Base-by-base conservation (phyloP, 306 rosid species). In the Crotalaria pallida region DNA sequence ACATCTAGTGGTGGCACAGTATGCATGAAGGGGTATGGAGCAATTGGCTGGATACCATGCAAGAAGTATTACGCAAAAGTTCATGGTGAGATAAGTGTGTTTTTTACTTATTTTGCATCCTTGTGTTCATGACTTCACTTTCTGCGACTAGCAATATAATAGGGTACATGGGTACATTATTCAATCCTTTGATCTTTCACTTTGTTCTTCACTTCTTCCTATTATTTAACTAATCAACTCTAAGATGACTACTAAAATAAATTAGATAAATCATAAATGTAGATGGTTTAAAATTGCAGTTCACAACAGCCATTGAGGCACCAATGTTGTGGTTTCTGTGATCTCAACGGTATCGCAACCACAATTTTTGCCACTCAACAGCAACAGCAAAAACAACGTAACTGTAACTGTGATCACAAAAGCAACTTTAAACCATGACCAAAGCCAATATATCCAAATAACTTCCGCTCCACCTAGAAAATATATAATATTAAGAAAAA, bases 161-260 rank as follows among this genome's bases (percentile, higher is more conserved):
- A 21, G 3, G 17, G 19, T 15, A 24, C 31, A 31, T 40, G 3
- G 17, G 19, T 15, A 24, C 31, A 31, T 40, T 61, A 51, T 58
- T 52, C 17, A 24, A 68, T 41, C 69, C 43, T 50, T 63, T 22
- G 9, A 7, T 11, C 5, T 47, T 55, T 45, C 60, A 41, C 68
- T 64, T 56, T 34, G 47, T 17, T 31, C 53, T 44, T 57, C 69
- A 61, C 65, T 17, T 31, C 55, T 53, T 65, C 69, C 68, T 71
- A 68, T 40, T 71, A 62, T 55, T 24, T 1, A 17, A 12, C 52
- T 16, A 24, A 50, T 17, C 60, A 71, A 77, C 52, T 53, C 57
- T 47, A 13, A 31, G 17, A 31, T 12, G 57, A 71, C 59, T 50
- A 7, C 65, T 18, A 0, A 3, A 47, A 62, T 56, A 49, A 47